Conservation (phyloP, 148 eudicot species). For the Rhododendron simsii region DNA sequence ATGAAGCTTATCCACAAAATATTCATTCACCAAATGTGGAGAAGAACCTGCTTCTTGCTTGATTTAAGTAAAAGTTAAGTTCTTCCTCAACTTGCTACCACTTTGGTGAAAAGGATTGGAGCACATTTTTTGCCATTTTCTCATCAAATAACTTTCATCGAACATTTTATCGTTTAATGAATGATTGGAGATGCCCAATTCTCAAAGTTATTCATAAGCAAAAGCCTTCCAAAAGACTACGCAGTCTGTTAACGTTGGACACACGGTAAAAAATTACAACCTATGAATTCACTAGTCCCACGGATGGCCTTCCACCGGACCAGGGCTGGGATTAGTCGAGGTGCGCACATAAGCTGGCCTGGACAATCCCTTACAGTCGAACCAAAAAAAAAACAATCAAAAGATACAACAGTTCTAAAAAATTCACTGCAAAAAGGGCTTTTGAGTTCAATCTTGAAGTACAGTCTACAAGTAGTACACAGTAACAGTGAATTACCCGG, state of each 20-base stretch:
- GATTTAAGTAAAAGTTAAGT: not conserved
- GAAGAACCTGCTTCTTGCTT: not conserved
- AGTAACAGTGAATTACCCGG: constrained; percentile 40
- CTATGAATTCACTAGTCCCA: too few species aligned
- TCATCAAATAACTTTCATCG: not conserved
- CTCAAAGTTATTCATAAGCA: not conserved
- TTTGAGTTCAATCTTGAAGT: not conserved
- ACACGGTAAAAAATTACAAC: too few species aligned
- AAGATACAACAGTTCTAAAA: not conserved
- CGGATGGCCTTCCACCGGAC: too few species aligned
- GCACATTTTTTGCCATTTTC: not conserved
- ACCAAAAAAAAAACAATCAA: not conserved
- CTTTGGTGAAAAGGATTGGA: not conserved
- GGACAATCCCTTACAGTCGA: too few species aligned
- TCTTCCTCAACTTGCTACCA: not conserved
- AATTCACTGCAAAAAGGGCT: not conserved
- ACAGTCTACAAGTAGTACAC: not conserved
- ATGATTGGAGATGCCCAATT: not conserved
- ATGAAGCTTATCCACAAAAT: not conserved
- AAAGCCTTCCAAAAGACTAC: not conserved
- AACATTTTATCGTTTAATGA: not conserved
- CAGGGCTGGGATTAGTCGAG: too few species aligned
- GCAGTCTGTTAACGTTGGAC: too few species aligned
- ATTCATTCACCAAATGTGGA: not conserved
- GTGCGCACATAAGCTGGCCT: too few species aligned